These are phyloP conservation scores for Podaxis sp. DNA, from an alignment of 768 basidiomycete genomes.

Conservation along the genomic window DNA sequence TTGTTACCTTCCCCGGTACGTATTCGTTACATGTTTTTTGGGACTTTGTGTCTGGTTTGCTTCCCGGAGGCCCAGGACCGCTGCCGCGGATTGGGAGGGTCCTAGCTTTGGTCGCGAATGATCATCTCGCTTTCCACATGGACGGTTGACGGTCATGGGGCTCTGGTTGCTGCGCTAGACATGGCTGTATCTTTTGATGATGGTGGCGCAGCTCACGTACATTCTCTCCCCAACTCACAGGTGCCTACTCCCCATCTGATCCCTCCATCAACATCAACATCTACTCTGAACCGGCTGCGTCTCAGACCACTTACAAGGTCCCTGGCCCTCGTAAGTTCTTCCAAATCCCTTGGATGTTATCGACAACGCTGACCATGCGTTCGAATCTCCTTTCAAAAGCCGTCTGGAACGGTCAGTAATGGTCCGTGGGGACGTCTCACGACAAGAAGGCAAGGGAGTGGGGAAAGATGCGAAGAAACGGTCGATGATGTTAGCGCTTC, in stretches of 20 bases:
- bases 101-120: background rate
- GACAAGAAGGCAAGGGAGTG: background rate
- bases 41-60: background rate
- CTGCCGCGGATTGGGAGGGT: background rate
- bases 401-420: conserved; percentile 25
- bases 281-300: conserved; percentile 31
- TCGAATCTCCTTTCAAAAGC: conserved; percentile 14
- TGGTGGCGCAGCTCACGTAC: background rate
- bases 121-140: background rate
- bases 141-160: background rate
- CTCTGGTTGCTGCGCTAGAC: background rate
- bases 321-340: conserved; percentile 30
- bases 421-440: background rate
- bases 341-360: background rate
- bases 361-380: background rate
- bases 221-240: conserved; percentile 10
- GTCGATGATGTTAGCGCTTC: background rate
- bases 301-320: conserved; percentile 31
- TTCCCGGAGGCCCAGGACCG: background rate
- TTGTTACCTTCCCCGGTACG: conserved; percentile 34
- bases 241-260: conserved; percentile 32
- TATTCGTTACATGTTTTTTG: background rate
- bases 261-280: conserved; percentile 37
- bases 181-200: background rate
- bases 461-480: background rate